Percentiles rank a stretch among this genome's conserved stretches.
phyloP scores from a whole-genome alignment of 1,284 basidiomycete species.

The Cutaneotrichosporon cutaneum region DNA sequence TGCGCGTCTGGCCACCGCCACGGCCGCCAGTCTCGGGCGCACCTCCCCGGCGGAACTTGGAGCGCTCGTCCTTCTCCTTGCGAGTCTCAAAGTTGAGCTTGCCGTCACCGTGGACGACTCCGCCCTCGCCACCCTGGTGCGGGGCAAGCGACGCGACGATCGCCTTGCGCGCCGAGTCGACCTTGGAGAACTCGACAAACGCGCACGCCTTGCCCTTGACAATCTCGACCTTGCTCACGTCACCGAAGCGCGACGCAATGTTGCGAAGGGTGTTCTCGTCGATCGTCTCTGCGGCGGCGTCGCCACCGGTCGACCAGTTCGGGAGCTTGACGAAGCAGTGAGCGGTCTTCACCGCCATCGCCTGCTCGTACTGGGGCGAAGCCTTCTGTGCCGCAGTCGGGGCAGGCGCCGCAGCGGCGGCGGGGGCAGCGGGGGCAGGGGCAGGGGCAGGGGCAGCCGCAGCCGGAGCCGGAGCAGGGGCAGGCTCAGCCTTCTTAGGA shows the following conservation, averaged over 20 bases:
- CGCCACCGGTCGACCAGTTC: constrained; percentile 50
- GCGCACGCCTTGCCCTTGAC: constrained; percentile 86
- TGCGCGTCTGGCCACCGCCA: constrained; percentile 13
- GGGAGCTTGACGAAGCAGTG: constrained; percentile 80
- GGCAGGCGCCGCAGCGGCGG: constrained; percentile 29
- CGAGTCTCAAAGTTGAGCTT: constrained; percentile 79
- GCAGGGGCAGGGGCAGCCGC: constrained; percentile 27
- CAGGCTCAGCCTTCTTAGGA: constrained; percentile 13
- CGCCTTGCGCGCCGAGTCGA: constrained; percentile 80
- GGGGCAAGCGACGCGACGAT: constrained; percentile 69
- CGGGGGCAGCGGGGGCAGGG: no score
- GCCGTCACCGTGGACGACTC: constrained; percentile 64
- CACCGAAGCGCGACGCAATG: constrained; percentile 73
- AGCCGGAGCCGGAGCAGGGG: constrained; percentile 25
- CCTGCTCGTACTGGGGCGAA: constrained; percentile 55
- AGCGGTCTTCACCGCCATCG: constrained; percentile 63
- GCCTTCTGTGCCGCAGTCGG: constrained; percentile 26
- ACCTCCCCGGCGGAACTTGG: constrained; percentile 24
- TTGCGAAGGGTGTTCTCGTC: constrained; percentile 62
- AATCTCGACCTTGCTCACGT: constrained; percentile 84
- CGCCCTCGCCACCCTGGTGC: constrained; percentile 77
- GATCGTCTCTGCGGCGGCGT: constrained; percentile 71
- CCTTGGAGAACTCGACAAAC: constrained; percentile 80
- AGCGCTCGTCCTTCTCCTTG: constrained; percentile 78
- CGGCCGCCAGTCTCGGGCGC: constrained; percentile 19